phyloP scores from a whole-genome alignment of 345 rosid species.

The Gossypium longicalyx region DNA sequence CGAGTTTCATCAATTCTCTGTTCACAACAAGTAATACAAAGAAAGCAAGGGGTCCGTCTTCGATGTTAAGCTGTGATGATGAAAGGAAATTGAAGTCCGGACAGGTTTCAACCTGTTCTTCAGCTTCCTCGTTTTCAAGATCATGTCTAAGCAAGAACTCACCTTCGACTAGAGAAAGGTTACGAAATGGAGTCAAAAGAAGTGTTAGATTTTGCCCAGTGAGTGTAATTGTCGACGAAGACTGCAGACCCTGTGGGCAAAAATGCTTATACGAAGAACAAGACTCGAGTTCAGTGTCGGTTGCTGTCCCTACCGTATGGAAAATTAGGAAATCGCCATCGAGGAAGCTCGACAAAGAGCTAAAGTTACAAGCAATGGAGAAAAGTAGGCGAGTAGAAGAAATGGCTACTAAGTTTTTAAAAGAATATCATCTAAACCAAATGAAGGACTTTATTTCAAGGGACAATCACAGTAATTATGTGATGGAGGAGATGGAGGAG shows the following conservation, averaged over 20 bases:
- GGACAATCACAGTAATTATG: neutral
- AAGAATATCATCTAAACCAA: constrained; percentile 29
- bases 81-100: constrained; percentile 36
- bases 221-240: constrained; percentile 58
- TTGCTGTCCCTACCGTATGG: constrained; percentile 41
- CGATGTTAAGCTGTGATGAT: constrained; percentile 28
- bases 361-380: constrained; percentile 16
- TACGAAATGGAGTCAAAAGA: constrained; percentile 55
- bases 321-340: constrained; percentile 40
- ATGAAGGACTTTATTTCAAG: constrained; percentile 12
- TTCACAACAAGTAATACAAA: constrained; percentile 42
- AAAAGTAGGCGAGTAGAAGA: constrained; percentile 39
- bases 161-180: constrained; percentile 45
- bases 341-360: constrained; percentile 20
- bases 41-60: constrained; percentile 41
- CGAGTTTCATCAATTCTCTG: constrained; percentile 68
- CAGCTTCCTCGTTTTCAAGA: constrained; percentile 79
- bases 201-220: constrained; percentile 67
- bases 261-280: constrained; percentile 30
- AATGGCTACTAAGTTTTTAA: constrained; percentile 42
- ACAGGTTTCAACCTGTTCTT: constrained; percentile 56
- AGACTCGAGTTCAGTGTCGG: constrained; percentile 23
- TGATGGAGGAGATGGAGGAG: constrained; percentile 12
- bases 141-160: constrained; percentile 70
- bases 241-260: constrained; percentile 48